Conservation (phyloP, 441 rosid genomes). For the Erodium chrysanthum region DNA sequence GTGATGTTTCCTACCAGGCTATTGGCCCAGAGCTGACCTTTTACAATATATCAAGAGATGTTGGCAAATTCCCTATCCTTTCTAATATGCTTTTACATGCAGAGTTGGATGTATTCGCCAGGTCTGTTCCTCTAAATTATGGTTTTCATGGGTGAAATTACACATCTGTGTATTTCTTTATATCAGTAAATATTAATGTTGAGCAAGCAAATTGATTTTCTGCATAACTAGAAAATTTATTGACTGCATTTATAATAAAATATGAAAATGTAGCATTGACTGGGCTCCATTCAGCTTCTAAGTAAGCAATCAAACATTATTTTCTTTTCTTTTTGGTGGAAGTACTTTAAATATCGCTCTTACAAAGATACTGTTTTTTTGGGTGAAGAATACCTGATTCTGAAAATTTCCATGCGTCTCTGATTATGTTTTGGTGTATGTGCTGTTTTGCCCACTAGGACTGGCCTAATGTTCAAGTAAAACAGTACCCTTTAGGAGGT, state of each 20-base stretch:
- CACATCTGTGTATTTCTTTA: background rate
- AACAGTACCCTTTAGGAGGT: background rate
- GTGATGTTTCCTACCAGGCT: conserved; percentile 40
- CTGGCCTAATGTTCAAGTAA: background rate
- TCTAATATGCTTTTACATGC: conserved; percentile 89
- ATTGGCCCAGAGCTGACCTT: conserved; percentile 94
- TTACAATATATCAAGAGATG: conserved; percentile 66
- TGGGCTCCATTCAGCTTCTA: no score
- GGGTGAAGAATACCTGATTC: no score
- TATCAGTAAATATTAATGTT: background rate
- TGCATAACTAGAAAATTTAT: no score
- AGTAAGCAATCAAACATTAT: no score
- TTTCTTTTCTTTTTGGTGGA: no score
- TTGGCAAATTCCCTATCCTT: conserved; percentile 50
- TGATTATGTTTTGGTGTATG: background rate
- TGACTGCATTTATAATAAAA: no score
- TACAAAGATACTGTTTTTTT: no score
- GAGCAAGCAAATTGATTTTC: no score
- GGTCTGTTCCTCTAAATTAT: conserved; percentile 32
- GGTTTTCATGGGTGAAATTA: background rate
- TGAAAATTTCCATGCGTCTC: background rate
- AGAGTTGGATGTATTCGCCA: conserved; percentile 74
- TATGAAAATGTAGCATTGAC: no score
- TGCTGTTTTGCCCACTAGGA: background rate
- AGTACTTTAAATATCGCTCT: no score